Conservation (phyloP, 768 basidiomycete genomes). For the Russula earlei region DNA sequence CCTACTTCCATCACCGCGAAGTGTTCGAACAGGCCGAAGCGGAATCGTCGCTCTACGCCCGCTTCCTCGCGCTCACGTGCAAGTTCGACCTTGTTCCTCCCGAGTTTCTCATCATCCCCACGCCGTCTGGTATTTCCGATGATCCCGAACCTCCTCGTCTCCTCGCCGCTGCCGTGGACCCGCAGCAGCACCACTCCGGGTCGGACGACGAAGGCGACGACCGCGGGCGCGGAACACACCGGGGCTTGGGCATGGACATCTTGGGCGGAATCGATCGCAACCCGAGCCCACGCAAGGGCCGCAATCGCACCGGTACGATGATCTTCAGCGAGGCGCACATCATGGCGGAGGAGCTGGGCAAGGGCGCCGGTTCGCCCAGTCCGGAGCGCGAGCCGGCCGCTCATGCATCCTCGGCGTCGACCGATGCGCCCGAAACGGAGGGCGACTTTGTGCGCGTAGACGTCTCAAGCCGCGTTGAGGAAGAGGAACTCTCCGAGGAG, state of each 20-base stretch:
- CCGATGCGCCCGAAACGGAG: slow-evolving; percentile 2
- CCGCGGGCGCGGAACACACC: slow-evolving; percentile 16
- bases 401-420: neutral
- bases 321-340: slow-evolving; percentile 42
- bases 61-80: slow-evolving; percentile 76
- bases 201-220: slow-evolving; percentile 14
- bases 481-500: slow-evolving; percentile 2
- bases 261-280: slow-evolving; percentile 15
- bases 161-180: slow-evolving; percentile 18
- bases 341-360: slow-evolving; percentile 33
- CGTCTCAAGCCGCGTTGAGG: neutral
- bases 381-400: slow-evolving; percentile 3
- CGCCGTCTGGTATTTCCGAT: slow-evolving; percentile 27
- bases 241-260: slow-evolving; percentile 11
- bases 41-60: slow-evolving; percentile 82
- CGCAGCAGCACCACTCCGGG: neutral
- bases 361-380: slow-evolving; percentile 17
- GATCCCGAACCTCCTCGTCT: slow-evolving; percentile 22
- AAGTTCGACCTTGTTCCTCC: slow-evolving; percentile 74
- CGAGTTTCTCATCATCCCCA: slow-evolving; percentile 78
- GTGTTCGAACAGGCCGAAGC: slow-evolving; percentile 85
- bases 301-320: slow-evolving; percentile 68
- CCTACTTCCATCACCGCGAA: slow-evolving; percentile 91
- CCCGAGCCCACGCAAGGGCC: slow-evolving; percentile 28
- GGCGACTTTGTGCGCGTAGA: slow-evolving; percentile 12